A percentile compares a stretch with the other conserved stretches of the same genome.
phyloP scores from a whole-genome alignment of 805 yeast genomes.

The Ogataea angusta region DNA sequence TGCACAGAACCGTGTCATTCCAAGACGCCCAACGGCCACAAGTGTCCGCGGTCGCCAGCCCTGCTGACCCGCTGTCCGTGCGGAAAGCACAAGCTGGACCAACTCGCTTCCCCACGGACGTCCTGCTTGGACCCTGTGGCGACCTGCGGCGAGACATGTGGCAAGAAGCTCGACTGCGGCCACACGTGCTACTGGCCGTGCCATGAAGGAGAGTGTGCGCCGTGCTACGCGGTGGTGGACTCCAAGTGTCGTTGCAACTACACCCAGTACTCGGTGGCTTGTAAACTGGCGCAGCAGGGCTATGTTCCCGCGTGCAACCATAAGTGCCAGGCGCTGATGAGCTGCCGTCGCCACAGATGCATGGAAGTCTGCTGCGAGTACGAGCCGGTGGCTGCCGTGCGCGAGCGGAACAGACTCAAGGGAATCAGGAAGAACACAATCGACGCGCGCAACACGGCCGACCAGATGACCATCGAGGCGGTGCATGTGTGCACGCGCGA shows the following conservation, averaged over 20 bases:
- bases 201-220: conserved; percentile 72
- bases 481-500: conserved; percentile 66
- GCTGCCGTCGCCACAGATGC: conserved; percentile 82
- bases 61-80: conserved; percentile 70
- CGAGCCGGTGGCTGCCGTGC: conserved; percentile 55
- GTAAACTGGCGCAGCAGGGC: conserved; percentile 52
- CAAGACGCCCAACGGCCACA: conserved; percentile 27
- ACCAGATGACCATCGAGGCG: conserved; percentile 61
- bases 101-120: conserved; percentile 40
- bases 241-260: conserved; percentile 62
- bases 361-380: conserved; percentile 62
- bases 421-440: conserved; percentile 43
- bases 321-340: conserved; percentile 70
- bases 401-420: conserved; percentile 51
- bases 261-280: conserved; percentile 57
- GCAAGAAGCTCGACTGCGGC: conserved; percentile 66
- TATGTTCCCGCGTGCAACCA: conserved; percentile 58
- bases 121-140: conserved; percentile 79
- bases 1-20: conserved; percentile 55
- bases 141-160: conserved; percentile 65
- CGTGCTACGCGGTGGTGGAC: conserved; percentile 54
- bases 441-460: conserved; percentile 40
- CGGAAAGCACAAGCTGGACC: conserved; percentile 56
- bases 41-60: conserved; percentile 65
- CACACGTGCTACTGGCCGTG: conserved; percentile 66